Evolutionary conservation across 2,329 filamentous ascomycete genomes (phyloP).

Genomic region (Penicillium hordei): DNA sequence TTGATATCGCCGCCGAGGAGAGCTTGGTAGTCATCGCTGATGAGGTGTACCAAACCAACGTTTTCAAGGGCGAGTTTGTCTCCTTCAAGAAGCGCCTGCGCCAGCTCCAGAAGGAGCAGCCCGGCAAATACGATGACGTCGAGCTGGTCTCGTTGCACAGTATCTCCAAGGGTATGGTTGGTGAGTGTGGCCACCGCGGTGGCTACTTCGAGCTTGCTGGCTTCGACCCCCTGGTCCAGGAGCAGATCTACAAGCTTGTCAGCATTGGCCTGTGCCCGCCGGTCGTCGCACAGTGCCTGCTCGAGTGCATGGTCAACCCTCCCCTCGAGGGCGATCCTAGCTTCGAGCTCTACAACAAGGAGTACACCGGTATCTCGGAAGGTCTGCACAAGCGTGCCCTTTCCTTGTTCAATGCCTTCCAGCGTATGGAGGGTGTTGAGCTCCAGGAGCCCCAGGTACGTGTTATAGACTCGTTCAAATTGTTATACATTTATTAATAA

Average conservation of each 20-base stretch:
- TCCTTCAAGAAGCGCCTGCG: conserved; percentile 91
- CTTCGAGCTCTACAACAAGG: conserved; percentile 76
- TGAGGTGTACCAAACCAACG: conserved; percentile 99
- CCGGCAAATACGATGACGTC: conserved; percentile 76
- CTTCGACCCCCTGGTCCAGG: conserved; percentile 80
- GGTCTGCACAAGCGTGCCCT: conserved; percentile 76
- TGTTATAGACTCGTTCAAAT: conserved; percentile 9
- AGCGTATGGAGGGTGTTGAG: conserved; percentile 92
- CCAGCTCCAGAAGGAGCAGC: conserved; percentile 69
- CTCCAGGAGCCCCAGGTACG: conserved; percentile 74
- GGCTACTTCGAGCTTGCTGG: conserved; percentile 96
- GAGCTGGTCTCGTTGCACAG: conserved; percentile 92
- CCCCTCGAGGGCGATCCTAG: conserved; percentile 80
- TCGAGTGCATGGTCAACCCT: conserved; percentile 98
- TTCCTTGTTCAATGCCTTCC: conserved; percentile 86
- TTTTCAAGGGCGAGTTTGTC: conserved; percentile 90
- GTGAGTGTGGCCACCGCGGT: conserved; percentile 95
- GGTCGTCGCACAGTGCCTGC: conserved; percentile 91
- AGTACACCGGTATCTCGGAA: conserved; percentile 79
- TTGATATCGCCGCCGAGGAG: conserved; percentile 82
- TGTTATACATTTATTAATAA: conserved; percentile 5
- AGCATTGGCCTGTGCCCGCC: conserved; percentile 95
- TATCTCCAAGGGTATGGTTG: conserved; percentile 97
- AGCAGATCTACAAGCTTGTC: conserved; percentile 97
- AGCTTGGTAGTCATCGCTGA: conserved; percentile 88